These are phyloP conservation scores for Apiosordaria backusii DNA, from an alignment of 495 filamentous ascomycete genomes.

Conservation along the genomic window DNA sequence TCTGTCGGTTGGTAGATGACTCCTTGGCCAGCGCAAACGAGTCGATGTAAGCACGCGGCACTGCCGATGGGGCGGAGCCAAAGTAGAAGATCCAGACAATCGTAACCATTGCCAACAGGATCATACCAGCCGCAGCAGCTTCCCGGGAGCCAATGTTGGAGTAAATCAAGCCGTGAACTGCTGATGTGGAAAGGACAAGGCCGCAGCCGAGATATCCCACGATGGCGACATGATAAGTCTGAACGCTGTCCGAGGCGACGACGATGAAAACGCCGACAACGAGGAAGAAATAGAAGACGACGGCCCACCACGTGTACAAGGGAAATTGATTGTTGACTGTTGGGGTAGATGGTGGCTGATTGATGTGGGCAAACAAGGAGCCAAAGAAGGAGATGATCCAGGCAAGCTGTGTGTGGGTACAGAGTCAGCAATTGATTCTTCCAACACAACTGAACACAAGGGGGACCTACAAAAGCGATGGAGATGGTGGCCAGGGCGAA, in stretches of 20 bases:
- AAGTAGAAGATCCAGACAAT: constrained; percentile 99
- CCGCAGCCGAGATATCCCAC: constrained; percentile 81
- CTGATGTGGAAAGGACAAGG: constrained; percentile 77
- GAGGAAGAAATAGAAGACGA: constrained; percentile 77
- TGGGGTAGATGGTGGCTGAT: constrained; percentile 2
- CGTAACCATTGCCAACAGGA: constrained; percentile 91
- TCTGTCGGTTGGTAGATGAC: constrained; percentile 59
- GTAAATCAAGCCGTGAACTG: constrained; percentile 80
- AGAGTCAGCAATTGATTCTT: constrained; percentile 24
- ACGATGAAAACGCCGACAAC: constrained; percentile 77
- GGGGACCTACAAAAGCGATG: constrained; percentile 73
- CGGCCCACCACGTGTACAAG: constrained; percentile 85
- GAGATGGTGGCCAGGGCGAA: constrained; percentile 93
- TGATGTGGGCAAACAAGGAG: constrained; percentile 68
- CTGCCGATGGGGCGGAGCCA: constrained; percentile 84
- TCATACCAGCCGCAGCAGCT: constrained; percentile 88
- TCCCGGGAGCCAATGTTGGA: constrained; percentile 64
- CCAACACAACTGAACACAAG: not conserved
- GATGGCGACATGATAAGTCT: constrained; percentile 88
- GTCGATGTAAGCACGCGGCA: constrained; percentile 86
- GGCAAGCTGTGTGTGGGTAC: constrained; percentile 62
- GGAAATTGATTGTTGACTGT: constrained; percentile 51
- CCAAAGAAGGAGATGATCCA: constrained; percentile 91
- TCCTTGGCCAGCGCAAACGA: constrained; percentile 95
- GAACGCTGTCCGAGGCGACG: constrained; percentile 73